Evolutionary conservation across 805 yeast genomes (phyloP), one percentile per base, ranked within the genome.

Genomic region (Pichia rugopelliculosa): DNA sequence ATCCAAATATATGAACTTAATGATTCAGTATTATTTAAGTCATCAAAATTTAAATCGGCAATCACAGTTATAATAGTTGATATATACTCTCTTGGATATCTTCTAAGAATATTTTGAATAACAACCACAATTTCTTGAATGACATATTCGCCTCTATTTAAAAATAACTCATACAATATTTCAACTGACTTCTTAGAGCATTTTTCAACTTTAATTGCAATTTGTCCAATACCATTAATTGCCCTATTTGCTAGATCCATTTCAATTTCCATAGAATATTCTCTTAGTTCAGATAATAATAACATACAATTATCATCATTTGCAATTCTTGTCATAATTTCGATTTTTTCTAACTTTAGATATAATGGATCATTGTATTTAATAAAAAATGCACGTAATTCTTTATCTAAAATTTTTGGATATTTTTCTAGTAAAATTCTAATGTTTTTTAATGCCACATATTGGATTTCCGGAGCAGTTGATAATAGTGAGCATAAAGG

Each of bases 401-500:
- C 96, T 53, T 80, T 80, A 17, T 84, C 72, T 50, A 91, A 71
- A 21, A 91, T 72, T 42, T 73, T 75, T 6, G 99, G 98, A 64
- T 87, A 88, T 64, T 86, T 86, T 60, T 90, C 96, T 53, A 91
- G 73, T 41, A 91, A 81, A 56, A 91, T 84, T 63, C 96, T 76
- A 51, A 93, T 89, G 65, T 93, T 93, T 62, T 89, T 84, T 58
- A 91, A 72, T 0, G 96, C 93, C 41, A 91, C 96, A 59, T 84
- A 91, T 67, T 93, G 98, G 42, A 95, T 87, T 65, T 93, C 99
- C 1, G 96, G 95, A 11, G 95, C 86, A 8, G 89, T 81, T 9
- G 91, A 83, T 51, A 90, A 81, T 52, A 91, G 68, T 0, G 97
- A 87, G 10, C 90, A 95, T 59, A 90, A 69, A 1, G 96, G 96